Base-by-base conservation (phyloP, 768 basidiomycete genomes). In the Russula sp. region DNA sequence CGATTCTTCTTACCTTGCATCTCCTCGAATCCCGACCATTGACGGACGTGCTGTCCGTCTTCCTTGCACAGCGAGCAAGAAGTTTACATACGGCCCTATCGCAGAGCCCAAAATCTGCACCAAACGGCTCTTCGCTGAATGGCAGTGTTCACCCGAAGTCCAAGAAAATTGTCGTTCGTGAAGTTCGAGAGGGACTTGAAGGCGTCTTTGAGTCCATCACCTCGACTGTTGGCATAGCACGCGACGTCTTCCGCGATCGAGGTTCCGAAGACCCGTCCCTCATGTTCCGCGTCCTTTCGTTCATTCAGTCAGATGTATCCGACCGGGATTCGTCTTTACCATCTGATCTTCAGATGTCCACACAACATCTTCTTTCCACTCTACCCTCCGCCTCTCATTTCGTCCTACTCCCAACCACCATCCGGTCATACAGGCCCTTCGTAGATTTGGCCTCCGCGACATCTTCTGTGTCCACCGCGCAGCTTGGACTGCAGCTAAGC, bases 1-100 rank as follows among this genome's bases (percentile, higher is more conserved):
- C 92, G 3, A 87, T 87, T 4, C 80, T 96, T 11, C 78, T 95
- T 11, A 88, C 90, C 0, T 81, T 98, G 49, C 88, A 95, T 73
- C 80, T 97, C n/a, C 81, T 98, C 30, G 94, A 97, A 71, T 92
- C 92, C 7, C 80, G 87, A 52, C 90, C 94, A 7, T 76, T 95
- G 10, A 73, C 78, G 24, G 92, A 94, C 55, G 86, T 89, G 0
- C 76, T 95, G 34, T 76, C 80, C 5, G 81, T 88, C 4, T 83
- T 91, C 62, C 82, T 97, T 5, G 73, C 79, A 0, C 93, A 97
- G 72, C 83, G 90, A 9, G 79, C 82, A 28, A 85, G 83, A 72
- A 80, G 83, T 3, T 73, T 91, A 6, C 79, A 83, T 24, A 69
- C 74, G 8, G 57, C 71, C 75, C 64, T 69, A 72, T 52, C 68